These are phyloP conservation scores for Yamadazyma insecticola DNA, from an alignment of 805 yeast species.

Conservation along the genomic window DNA sequence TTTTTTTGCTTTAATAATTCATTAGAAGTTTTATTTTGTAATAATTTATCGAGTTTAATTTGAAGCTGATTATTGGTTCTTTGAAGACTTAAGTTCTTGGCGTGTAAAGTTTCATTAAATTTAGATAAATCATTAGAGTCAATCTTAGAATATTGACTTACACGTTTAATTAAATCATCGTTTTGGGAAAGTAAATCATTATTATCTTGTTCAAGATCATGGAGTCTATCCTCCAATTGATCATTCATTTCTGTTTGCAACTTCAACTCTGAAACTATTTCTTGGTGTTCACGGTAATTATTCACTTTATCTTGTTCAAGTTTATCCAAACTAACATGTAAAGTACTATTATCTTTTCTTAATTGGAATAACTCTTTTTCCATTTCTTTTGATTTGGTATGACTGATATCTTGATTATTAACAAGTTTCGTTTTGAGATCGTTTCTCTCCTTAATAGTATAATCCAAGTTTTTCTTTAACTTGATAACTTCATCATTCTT, in stretches of 20 bases:
- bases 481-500: slow-evolving; percentile 29
- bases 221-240: slow-evolving; percentile 35
- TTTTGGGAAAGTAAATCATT: slow-evolving; percentile 17
- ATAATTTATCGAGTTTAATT: slow-evolving; percentile 45
- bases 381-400: slow-evolving; percentile 14
- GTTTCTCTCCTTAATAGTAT: slow-evolving; percentile 28
- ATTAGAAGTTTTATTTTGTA: slow-evolving; percentile 43
- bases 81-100: slow-evolving; percentile 29
- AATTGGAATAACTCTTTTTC: slow-evolving; percentile 15
- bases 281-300: slow-evolving; percentile 1
- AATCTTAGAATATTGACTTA: slow-evolving; percentile 14
- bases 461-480: slow-evolving; percentile 34
- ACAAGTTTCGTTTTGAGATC: slow-evolving; percentile 26
- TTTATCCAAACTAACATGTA: slow-evolving; percentile 8
- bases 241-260: slow-evolving; percentile 28
- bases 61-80: slow-evolving; percentile 53
- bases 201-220: slow-evolving; percentile 20
- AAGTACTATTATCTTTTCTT: slow-evolving; percentile 13
- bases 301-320: slow-evolving; percentile 8
- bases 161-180: slow-evolving; percentile 22
- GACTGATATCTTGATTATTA: slow-evolving; percentile 26
- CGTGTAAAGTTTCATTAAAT: slow-evolving; percentile 16
- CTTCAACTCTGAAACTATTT: slow-evolving; percentile 26
- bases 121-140: slow-evolving; percentile 7
- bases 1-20: slow-evolving; percentile 59